Base-by-base conservation (phyloP, 306 rosid species). In the Spatholobus suberectus region DNA sequence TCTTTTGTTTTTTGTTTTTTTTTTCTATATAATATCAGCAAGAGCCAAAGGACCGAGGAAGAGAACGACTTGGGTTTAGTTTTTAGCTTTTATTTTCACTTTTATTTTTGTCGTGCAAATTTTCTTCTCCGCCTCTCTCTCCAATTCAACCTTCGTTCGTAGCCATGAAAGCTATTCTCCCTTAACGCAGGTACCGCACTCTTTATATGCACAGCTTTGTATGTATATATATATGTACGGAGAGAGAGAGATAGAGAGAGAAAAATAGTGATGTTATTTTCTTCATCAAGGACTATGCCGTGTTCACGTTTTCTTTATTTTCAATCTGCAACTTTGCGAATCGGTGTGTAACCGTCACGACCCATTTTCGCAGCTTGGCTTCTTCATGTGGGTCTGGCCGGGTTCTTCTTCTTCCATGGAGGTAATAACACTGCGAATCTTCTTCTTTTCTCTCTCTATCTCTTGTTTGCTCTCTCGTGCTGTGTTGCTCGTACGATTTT, bases 101-200 rank as follows among this genome's bases (percentile, higher is more conserved):
- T 74, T 46, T 73, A 8, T 9, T 61, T 71, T 84, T 73, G 7
- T 75, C 76, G 71, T 76, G 49, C 14, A 61, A 51, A 23, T 44
- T 61, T 21, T 77, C 43, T 43, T 80, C 70, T 74, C 41, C 82
- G 23, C 58, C 54, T 18, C 20, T 59, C 67, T 26, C 49, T 75
- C 74, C 84, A 79, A 90, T 86, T 93, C 89, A 90, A 66, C 88
- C 88, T 80, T 90, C 84, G 85, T 80, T 90, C 84, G 85, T 78
- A 80, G 81, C 82, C 94, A 94, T 94, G 92, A 89, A 85, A 87
- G 65, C 88, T 85, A 63, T 81, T 86, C 89, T 84, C 73, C 77
- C 20, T 70, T 87, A 84, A 84, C 89, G 71, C 89, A 84, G 96
- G 92, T 91, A 83, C 73, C 35, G n/a, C n/a, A 9, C 83, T 51